Conservation (phyloP, 805 yeast species). For the Yarrowia alimentaria region DNA sequence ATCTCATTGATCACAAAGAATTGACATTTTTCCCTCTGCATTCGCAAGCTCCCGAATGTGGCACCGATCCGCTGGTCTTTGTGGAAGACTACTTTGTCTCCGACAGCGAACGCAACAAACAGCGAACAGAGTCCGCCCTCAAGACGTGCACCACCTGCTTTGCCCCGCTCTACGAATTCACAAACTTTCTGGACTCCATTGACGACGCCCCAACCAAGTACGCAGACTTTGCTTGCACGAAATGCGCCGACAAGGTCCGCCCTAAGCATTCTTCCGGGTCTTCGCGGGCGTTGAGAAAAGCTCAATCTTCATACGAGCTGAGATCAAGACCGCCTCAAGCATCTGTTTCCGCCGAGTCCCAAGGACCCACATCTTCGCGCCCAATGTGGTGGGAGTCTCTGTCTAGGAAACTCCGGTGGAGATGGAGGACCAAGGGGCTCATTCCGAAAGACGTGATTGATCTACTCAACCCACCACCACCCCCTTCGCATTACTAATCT, state of each 20-base stretch:
- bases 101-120: conserved; percentile 4
- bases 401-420: conserved; percentile 47
- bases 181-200: conserved; percentile 18
- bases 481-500: conserved; percentile 26
- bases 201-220: not conserved
- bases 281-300: conserved; percentile 1
- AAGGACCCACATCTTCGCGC: conserved; percentile 5
- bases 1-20: conserved; percentile 42
- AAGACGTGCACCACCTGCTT: conserved; percentile 14
- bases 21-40: conserved; percentile 42
- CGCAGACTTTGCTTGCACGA: conserved; percentile 17
- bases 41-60: conserved; percentile 27
- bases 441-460: conserved; percentile 38
- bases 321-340: not conserved
- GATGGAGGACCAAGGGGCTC: conserved; percentile 52
- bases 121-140: conserved; percentile 4
- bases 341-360: no score
- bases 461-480: conserved; percentile 26
- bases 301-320: conserved; percentile 20
- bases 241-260: conserved; percentile 2
- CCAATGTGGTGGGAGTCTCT: conserved; percentile 35
- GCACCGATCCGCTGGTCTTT: conserved; percentile 31
- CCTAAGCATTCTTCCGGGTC: not conserved
- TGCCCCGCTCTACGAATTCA: conserved; percentile 13
- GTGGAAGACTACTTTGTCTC: conserved; percentile 38